These are phyloP conservation scores for Tirmania nivea DNA, from an alignment of 495 filamentous ascomycete genomes.

Conservation along the genomic window DNA sequence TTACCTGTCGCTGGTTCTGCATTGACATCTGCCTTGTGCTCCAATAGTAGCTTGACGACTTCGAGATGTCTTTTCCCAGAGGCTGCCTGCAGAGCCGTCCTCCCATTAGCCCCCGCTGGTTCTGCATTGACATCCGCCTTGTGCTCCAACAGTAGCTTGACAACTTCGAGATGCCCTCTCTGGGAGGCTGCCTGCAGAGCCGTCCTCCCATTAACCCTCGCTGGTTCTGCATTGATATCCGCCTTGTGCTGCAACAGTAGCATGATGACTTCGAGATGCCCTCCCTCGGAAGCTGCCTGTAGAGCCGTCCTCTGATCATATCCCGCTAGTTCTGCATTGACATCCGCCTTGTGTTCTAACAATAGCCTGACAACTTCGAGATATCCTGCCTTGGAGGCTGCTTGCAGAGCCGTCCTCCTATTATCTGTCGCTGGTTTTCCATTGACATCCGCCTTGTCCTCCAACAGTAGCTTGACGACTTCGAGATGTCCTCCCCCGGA, in stretches of 20 bases:
- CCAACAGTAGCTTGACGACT: no score
- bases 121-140: background rate
- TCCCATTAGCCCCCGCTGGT: background rate
- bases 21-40: background rate
- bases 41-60: background rate
- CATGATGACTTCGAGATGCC: slow-evolving; percentile 8
- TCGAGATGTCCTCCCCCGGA: no score
- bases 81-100: slow-evolving; percentile 3
- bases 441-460: no score
- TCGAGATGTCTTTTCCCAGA: background rate
- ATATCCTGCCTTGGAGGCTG: no score
- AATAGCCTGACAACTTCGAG: no score
- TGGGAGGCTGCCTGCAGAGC: slow-evolving; percentile 9
- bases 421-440: no score
- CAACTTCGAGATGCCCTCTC: slow-evolving; percentile 7
- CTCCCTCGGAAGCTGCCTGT: slow-evolving; percentile 9
- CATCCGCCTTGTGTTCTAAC: background rate
- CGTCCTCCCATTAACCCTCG: slow-evolving; percentile 1
- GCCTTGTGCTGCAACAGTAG: slow-evolving; percentile 8
- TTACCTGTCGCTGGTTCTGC: no score
- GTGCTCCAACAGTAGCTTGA: slow-evolving; percentile 4
- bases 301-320: slow-evolving; percentile 9
- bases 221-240: slow-evolving; percentile 10
- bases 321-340: background rate
- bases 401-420: no score